A percentile compares a stretch with the other conserved stretches of the same genome.
Evolutionary conservation across 169 alveolate species (phyloP).

Genomic region (Babesia ovis): DNA sequence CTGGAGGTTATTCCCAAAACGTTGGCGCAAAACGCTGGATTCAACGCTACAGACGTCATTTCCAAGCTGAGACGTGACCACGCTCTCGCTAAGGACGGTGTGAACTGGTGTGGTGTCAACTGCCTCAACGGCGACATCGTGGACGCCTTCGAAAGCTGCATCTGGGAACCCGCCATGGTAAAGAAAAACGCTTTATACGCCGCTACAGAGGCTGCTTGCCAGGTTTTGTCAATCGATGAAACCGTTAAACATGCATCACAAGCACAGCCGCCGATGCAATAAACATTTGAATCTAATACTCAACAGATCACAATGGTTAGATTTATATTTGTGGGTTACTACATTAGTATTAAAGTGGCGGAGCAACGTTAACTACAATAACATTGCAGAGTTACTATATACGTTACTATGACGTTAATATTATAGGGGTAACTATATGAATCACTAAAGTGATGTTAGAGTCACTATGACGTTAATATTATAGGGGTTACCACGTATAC

Average conservation of each 20-base stretch:
- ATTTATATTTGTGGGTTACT: too few relatives aligned
- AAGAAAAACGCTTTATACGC: slow-evolving; percentile 93
- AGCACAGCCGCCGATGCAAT: not conserved
- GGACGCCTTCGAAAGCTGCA: slow-evolving; percentile 85
- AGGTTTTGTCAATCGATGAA: slow-evolving; percentile 94
- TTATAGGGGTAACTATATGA: too few relatives aligned
- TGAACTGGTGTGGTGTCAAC: slow-evolving; percentile 93
- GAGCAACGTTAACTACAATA: too few relatives aligned
- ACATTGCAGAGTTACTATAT: too few relatives aligned
- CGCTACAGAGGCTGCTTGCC: slow-evolving; percentile 98
- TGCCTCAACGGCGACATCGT: slow-evolving; percentile 88
- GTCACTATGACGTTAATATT: too few relatives aligned
- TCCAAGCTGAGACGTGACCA: slow-evolving; percentile 93
- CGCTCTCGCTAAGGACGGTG: slow-evolving; percentile 68
- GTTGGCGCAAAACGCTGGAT: slow-evolving; percentile 96
- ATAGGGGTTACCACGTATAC: too few relatives aligned
- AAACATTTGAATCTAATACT: not conserved
- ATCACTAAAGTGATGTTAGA: too few relatives aligned
- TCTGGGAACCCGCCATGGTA: slow-evolving; percentile 96
- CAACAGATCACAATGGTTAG: too few relatives aligned
- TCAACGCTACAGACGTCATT: slow-evolving; percentile 91
- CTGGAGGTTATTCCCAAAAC: slow-evolving; percentile 95
- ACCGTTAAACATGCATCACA: slow-evolving; percentile 88
- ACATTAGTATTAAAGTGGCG: too few relatives aligned
- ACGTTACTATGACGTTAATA: too few relatives aligned